Evolutionary conservation across 139 green algal genomes (phyloP).

Genomic region (Limnomonas spitsbergensis): DNA sequence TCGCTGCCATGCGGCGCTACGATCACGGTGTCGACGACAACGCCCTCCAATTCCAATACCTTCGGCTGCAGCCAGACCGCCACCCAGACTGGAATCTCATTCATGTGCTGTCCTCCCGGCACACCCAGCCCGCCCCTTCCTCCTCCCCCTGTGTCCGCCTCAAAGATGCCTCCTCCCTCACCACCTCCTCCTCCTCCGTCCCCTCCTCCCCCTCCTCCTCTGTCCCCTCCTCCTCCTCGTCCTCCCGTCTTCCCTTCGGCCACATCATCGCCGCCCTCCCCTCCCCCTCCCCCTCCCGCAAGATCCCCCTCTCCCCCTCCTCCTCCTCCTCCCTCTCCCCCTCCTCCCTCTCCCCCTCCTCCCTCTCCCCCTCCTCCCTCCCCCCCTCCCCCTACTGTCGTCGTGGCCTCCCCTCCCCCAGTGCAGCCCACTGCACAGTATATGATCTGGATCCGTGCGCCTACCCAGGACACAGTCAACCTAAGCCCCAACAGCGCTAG

Average conservation of each 20-base stretch:
- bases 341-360: neutral
- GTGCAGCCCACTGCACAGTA: neutral
- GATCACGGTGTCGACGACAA: neutral
- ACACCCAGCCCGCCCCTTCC: neutral
- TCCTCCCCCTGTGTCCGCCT: neutral
- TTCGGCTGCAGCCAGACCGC: neutral
- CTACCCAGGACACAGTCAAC: neutral
- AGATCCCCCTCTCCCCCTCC: neutral
- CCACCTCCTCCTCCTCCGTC: neutral
- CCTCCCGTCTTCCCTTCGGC: neutral
- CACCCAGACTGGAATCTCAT: too few relatives aligned
- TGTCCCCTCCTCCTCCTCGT: neutral
- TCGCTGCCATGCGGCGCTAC: neutral
- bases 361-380: neutral
- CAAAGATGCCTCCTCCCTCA: neutral
- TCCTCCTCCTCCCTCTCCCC: slow-evolving; percentile 1
- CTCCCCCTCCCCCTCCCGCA: neutral
- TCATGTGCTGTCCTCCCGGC: too few relatives aligned
- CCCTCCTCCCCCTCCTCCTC: neutral
- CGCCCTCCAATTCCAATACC: neutral
- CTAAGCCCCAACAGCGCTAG: neutral
- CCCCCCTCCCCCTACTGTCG: neutral
- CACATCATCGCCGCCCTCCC: neutral
- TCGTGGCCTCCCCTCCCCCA: neutral
- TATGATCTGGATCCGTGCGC: neutral